phyloP scores from a whole-genome alignment of 164 flowering plant species.

The Platanus orientalis region DNA sequence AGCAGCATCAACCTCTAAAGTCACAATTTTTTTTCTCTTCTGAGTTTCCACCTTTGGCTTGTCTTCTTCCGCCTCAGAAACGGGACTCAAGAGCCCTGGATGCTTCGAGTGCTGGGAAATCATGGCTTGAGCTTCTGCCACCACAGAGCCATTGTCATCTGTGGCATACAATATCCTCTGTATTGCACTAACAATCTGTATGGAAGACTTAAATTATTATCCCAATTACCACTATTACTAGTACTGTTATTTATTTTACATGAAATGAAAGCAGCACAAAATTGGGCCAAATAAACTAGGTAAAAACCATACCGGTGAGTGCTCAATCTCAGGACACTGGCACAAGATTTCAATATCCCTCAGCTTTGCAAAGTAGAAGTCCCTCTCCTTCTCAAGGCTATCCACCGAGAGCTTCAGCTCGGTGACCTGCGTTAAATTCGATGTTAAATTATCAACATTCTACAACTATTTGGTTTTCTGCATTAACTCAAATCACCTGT shows the following conservation, averaged over 20 bases:
- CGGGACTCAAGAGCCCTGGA: constrained; percentile 42
- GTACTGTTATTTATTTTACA: too few species aligned
- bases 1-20: constrained; percentile 57
- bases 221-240: too few species aligned
- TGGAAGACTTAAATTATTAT: neutral
- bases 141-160: constrained; percentile 65
- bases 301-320: constrained; percentile 44
- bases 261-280: neutral
- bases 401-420: constrained; percentile 88
- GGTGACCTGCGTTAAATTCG: constrained; percentile 62
- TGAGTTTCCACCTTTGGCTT: constrained; percentile 39
- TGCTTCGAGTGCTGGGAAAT: constrained; percentile 34
- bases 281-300: neutral
- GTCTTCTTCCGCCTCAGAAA: constrained; percentile 46
- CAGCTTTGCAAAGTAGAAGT: constrained; percentile 86
- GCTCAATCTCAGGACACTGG: constrained; percentile 72
- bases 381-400: constrained; percentile 95
- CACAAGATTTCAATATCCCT: constrained; percentile 91
- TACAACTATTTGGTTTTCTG: neutral
- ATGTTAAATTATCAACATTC: neutral
- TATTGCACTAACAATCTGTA: constrained; percentile 76
- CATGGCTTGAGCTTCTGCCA: constrained; percentile 81
- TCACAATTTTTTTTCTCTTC: constrained; percentile 59
- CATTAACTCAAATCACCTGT: constrained; percentile 38
- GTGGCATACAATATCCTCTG: constrained; percentile 76